These are phyloP conservation scores for Erigeron canadensis DNA, from an alignment of 129 eudicot species.

Conservation along the genomic window DNA sequence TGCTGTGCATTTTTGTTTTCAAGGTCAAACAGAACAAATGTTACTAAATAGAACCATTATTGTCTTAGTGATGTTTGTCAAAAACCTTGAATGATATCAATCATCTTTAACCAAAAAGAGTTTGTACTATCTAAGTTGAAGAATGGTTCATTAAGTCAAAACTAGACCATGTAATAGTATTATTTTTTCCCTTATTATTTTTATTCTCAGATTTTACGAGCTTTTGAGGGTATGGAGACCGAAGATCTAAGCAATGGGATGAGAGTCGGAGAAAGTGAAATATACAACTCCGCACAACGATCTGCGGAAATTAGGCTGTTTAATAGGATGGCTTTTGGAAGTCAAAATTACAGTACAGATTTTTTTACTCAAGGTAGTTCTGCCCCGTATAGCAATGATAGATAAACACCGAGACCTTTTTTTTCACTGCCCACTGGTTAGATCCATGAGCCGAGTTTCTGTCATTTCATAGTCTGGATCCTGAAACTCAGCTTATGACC, in stretches of 20 bases:
- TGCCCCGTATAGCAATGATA: slow-evolving; percentile 23
- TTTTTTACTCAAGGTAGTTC: slow-evolving; percentile 47
- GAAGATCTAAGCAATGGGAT: slow-evolving; percentile 79
- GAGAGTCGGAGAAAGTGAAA: slow-evolving; percentile 79
- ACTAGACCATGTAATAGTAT: background rate
- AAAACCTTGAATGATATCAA: background rate
- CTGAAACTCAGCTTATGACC: slow-evolving; percentile 7
- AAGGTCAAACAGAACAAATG: background rate
- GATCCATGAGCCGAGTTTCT: slow-evolving; percentile 16
- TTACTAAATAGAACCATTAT: background rate
- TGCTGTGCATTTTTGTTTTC: background rate
- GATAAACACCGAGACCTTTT: slow-evolving; percentile 26
- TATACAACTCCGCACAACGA: slow-evolving; percentile 60
- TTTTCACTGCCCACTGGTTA: slow-evolving; percentile 16
- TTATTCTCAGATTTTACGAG: slow-evolving; percentile 67
- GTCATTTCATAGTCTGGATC: background rate
- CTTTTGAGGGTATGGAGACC: slow-evolving; percentile 52
- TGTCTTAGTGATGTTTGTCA: background rate
- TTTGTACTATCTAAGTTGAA: background rate
- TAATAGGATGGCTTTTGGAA: slow-evolving; percentile 81
- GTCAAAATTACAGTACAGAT: slow-evolving; percentile 71
- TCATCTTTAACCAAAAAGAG: background rate
- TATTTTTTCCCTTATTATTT: background rate
- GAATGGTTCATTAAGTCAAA: slow-evolving; percentile 12
- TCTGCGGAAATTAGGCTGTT: slow-evolving; percentile 77